These are phyloP conservation scores for Syzygium oleosum DNA, from an alignment of 345 rosid genomes.

Conservation along the genomic window DNA sequence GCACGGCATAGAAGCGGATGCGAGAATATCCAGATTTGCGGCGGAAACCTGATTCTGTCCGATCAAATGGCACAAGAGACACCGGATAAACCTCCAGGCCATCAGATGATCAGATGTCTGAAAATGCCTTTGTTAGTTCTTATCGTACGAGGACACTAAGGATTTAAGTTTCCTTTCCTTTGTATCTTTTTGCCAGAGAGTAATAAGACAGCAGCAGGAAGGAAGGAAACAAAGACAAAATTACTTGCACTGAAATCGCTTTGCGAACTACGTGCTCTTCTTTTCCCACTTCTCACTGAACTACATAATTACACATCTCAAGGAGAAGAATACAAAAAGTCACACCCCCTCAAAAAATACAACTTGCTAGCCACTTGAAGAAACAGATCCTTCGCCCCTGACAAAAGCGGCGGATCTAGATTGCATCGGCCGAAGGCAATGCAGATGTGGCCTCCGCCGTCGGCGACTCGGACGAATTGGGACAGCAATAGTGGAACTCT, in stretches of 20 bases:
- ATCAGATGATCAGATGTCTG: neutral
- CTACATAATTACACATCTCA: neutral
- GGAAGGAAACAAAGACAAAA: neutral
- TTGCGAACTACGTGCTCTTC: neutral
- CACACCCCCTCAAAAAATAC: neutral
- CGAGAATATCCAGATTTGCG: neutral
- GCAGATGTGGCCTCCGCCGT: neutral
- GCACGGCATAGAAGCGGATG: neutral
- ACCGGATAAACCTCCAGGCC: neutral
- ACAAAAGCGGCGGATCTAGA: neutral
- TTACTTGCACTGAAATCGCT: neutral
- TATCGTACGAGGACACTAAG: neutral
- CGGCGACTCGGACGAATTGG: neutral
- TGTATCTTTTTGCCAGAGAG: neutral
- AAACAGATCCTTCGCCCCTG: neutral
- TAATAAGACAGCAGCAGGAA: neutral
- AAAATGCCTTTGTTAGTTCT: neutral
- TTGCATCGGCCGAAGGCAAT: neutral
- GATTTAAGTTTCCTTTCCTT: neutral
- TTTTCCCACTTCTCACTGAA: neutral
- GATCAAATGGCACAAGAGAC: neutral
- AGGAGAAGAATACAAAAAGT: neutral
- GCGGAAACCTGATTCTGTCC: neutral
- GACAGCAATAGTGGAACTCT: constrained; percentile 33
- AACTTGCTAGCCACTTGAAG: neutral